These are phyloP conservation scores for Solanum hybrid DNA, from an alignment of 305 asterid genomes.

Conservation along the genomic window DNA sequence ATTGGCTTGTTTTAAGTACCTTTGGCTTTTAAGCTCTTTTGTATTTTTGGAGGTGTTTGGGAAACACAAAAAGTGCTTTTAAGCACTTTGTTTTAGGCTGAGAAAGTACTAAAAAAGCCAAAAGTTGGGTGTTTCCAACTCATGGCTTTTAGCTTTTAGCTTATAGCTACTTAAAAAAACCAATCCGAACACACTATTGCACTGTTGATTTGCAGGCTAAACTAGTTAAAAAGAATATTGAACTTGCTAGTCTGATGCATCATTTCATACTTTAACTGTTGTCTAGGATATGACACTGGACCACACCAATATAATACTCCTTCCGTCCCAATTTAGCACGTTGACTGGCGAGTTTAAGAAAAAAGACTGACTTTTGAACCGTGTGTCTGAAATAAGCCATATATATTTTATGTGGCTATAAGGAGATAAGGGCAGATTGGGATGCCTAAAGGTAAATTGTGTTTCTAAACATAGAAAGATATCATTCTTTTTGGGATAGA, in stretches of 20 bases:
- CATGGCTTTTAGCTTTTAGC: background rate
- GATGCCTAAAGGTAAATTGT: background rate
- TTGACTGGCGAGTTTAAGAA: background rate
- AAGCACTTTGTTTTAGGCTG: background rate
- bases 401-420: background rate
- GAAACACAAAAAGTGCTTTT: background rate
- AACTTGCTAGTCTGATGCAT: background rate
- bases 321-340: background rate
- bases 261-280: background rate
- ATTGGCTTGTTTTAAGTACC: background rate
- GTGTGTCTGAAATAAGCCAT: background rate
- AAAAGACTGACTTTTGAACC: background rate
- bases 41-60: background rate
- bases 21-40: background rate
- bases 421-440: background rate
- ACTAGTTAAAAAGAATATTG: background rate
- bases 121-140: background rate
- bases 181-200: background rate
- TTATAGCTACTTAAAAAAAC: background rate
- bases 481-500: background rate
- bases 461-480: background rate
- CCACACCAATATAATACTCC: background rate
- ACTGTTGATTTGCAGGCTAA: background rate
- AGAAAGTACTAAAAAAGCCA: background rate
- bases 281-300: background rate